phyloP scores from a whole-genome alignment of 352 stramenopile species.

The Pythium insidiosum region DNA sequence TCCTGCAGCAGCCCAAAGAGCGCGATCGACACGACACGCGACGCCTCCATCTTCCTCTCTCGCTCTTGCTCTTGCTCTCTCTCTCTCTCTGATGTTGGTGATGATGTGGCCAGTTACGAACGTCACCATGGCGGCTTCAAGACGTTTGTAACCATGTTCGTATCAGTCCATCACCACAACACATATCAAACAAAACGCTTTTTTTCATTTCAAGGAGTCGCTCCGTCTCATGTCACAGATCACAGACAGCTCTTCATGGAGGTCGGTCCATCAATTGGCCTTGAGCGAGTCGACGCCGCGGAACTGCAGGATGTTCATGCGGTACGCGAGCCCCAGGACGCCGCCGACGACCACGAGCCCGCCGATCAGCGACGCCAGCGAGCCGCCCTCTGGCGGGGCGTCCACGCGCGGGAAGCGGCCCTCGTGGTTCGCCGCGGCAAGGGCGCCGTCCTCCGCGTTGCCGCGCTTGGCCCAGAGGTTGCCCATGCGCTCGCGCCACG shows the following conservation, averaged over 20 bases:
- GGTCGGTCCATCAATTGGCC: conserved; percentile 29
- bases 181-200: too few relatives aligned
- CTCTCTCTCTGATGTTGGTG: background rate
- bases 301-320: conserved; percentile 18
- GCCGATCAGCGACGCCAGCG: conserved; percentile 16
- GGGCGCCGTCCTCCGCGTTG: conserved; percentile 9
- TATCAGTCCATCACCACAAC: too few relatives aligned
- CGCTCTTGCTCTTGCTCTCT: background rate
- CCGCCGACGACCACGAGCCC: conserved; percentile 28
- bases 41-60: conserved; percentile 15
- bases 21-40: conserved; percentile 52
- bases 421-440: background rate
- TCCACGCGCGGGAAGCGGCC: background rate
- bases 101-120: too few relatives aligned
- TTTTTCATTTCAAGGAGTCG: too few relatives aligned
- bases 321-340: conserved; percentile 35
- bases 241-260: too few relatives aligned
- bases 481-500: conserved; percentile 55
- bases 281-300: conserved; percentile 12
- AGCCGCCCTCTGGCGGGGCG: background rate
- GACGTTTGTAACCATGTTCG: too few relatives aligned
- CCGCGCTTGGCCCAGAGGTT: conserved; percentile 44
- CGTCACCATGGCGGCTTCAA: too few relatives aligned
- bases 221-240: too few relatives aligned
- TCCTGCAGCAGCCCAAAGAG: conserved; percentile 68